Evolutionary conservation across 192 early-diverging fungal species (phyloP).

Genomic region (Diversispora epigaea): DNA sequence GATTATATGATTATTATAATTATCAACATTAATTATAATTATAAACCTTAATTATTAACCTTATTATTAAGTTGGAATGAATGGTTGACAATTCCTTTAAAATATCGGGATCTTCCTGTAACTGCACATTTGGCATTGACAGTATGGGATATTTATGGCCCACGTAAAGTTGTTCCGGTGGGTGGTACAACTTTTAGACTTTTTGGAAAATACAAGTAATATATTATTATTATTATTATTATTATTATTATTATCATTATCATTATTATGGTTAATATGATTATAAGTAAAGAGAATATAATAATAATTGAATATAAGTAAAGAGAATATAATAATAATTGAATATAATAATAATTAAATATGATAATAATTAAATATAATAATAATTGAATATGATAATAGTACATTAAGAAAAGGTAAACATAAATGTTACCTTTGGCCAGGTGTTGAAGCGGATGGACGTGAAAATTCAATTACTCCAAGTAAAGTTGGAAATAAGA

Average conservation of each 20-base stretch:
- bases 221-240: background rate
- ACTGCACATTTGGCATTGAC: conserved; percentile 69
- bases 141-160: conserved; percentile 78
- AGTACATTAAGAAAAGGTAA: conserved; percentile 86
- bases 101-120: conserved; percentile 80
- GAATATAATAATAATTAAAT: background rate
- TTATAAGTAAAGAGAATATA: background rate
- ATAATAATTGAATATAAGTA: too few species aligned
- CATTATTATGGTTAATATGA: too few species aligned
- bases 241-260: too few species aligned
- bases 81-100: conserved; percentile 87
- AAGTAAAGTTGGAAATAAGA: conserved; percentile 49
- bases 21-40: conserved; percentile 16
- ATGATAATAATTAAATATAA: background rate
- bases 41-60: background rate
- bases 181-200: conserved; percentile 78
- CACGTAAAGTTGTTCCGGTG: conserved; percentile 68
- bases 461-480: conserved; percentile 53
- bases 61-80: conserved; percentile 76
- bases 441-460: conserved; percentile 65
- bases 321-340: too few species aligned
- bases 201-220: conserved; percentile 78
- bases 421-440: conserved; percentile 75
- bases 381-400: background rate
- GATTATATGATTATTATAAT: conserved; percentile 17